Conservation (phyloP, 805 yeast species). For the Metschnikowia kofuensis region DNA sequence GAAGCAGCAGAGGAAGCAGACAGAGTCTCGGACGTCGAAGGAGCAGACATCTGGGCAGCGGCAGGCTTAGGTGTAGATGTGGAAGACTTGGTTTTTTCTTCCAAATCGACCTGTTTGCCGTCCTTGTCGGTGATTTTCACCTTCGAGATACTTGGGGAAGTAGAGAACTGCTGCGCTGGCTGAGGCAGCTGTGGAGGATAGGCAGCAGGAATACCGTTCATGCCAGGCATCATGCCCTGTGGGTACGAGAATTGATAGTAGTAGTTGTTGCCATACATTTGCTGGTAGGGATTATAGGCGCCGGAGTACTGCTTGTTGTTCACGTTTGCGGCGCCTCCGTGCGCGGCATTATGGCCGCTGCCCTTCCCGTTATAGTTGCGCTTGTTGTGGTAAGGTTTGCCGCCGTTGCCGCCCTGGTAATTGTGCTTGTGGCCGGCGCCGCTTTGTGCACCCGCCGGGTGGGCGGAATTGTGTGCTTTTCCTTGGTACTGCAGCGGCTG, state of each 20-base stretch:
- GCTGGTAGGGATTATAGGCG: slow-evolving; percentile 12
- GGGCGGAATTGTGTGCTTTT: neutral
- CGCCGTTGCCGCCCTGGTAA: slow-evolving; percentile 1
- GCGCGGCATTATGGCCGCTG: slow-evolving; percentile 8
- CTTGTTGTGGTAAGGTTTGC: slow-evolving; percentile 17
- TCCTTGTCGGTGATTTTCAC: slow-evolving; percentile 42
- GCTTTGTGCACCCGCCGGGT: slow-evolving; percentile 1
- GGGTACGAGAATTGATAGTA: slow-evolving; percentile 12
- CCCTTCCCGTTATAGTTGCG: slow-evolving; percentile 18
- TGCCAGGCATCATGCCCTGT: slow-evolving; percentile 16
- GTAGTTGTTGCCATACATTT: slow-evolving; percentile 15
- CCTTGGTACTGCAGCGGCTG: slow-evolving; percentile 9
- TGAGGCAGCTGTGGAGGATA: slow-evolving; percentile 19
- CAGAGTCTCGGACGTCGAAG: slow-evolving; percentile 3
- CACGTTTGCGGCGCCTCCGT: slow-evolving; percentile 1
- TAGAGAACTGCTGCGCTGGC: slow-evolving; percentile 13
- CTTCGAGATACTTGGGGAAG: slow-evolving; percentile 20
- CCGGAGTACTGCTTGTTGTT: slow-evolving; percentile 18
- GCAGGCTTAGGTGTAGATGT: slow-evolving; percentile 32
- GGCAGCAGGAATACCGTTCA: slow-evolving; percentile 15
- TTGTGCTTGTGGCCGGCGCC: slow-evolving; percentile 10
- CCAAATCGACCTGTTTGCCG: slow-evolving; percentile 41
- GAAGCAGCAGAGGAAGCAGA: slow-evolving; percentile 15
- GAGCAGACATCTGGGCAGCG: slow-evolving; percentile 21
- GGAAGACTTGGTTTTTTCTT: slow-evolving; percentile 35